phyloP scores from a whole-genome alignment of 2,329 filamentous ascomycete genomes.

The Xylariaceae sp. region DNA sequence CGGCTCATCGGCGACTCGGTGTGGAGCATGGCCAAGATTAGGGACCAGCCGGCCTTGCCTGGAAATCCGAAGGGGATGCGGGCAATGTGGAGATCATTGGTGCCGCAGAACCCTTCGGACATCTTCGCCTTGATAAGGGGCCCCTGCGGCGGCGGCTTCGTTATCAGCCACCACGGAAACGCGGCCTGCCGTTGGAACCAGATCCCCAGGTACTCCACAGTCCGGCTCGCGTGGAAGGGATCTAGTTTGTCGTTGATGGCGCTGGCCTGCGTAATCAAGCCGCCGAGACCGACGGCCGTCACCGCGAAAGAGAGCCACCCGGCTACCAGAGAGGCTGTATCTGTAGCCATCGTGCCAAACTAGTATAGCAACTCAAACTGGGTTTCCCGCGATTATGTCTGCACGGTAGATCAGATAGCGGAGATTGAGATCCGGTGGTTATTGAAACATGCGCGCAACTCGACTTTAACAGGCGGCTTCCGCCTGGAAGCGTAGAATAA shows the following conservation, averaged over 20 bases:
- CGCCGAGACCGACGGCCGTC: slow-evolving; percentile 32
- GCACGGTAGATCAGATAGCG: too few species aligned
- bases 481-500: too few species aligned
- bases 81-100: slow-evolving; percentile 32
- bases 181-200: slow-evolving; percentile 36
- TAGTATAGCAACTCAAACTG: too few species aligned
- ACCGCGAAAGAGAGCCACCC: slow-evolving; percentile 33
- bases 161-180: slow-evolving; percentile 32
- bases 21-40: slow-evolving; percentile 36
- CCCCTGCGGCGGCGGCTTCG: slow-evolving; percentile 35
- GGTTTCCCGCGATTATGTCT: too few species aligned
- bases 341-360: too few species aligned
- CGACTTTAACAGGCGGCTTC: too few species aligned
- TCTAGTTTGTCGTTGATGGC: slow-evolving; percentile 51
- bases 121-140: slow-evolving; percentile 35
- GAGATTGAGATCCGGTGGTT: too few species aligned
- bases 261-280: slow-evolving; percentile 49
- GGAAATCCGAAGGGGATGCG: slow-evolving; percentile 32
- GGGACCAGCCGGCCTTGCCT: slow-evolving; percentile 37
- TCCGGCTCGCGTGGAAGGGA: slow-evolving; percentile 36
- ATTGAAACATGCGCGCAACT: too few species aligned
- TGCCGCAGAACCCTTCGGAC: slow-evolving; percentile 36
- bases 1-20: slow-evolving; percentile 16
- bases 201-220: slow-evolving; percentile 35
- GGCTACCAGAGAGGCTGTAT: slow-evolving; percentile 27